Base-by-base conservation (phyloP, 148 eudicot species). In the Tetragonia tetragonoides region DNA sequence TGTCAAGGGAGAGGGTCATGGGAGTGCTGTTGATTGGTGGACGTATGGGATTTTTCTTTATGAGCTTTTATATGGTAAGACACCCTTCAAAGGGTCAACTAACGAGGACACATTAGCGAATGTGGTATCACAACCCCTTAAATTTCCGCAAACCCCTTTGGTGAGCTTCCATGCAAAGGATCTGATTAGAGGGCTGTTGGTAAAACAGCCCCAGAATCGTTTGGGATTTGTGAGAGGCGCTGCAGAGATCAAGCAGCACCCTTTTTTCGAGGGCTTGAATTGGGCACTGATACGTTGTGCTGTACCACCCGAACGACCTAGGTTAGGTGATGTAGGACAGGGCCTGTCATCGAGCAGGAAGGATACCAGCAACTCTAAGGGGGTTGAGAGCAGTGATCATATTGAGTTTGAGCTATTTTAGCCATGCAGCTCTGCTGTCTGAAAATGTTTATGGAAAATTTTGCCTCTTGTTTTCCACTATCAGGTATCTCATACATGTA, bases 21-120 rank as follows among this genome's bases (percentile, higher is more conserved):
- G 98, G 44, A 91, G 97, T 70, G 92, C 98, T 23, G 98, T 92
- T 23, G 98, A 94, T 85, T 94, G 98, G 97, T 94, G 98, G 98
- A 94, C 97, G 0, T 82, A 81, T 42, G 97, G 97, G 53, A 83
- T 93, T 28, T 87, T 93, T 63, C 66, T 93, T 17, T 93, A 87
- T 17, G 97, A 93, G 87, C 86, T 93, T 57, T 70, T 91, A 60
- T 93, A 91, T 39, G 96, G 96, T 5, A 88, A 79, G 84, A 93
- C 96, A 46, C 97, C 97, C 18, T 93, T 93, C 74, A 93, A 88
- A 84, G 93, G 97, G 44, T 75, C 87, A 10, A 85, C 68, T 67
- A 91, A 88, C 15, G 92, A 93, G 77, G 93, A 85, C 10, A 93
- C 97, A 4, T 60, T 91, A 67, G 73, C 87, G 10, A 93, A 91